Conservation (phyloP, 768 basidiomycete genomes). For the Suillus bovinus region DNA sequence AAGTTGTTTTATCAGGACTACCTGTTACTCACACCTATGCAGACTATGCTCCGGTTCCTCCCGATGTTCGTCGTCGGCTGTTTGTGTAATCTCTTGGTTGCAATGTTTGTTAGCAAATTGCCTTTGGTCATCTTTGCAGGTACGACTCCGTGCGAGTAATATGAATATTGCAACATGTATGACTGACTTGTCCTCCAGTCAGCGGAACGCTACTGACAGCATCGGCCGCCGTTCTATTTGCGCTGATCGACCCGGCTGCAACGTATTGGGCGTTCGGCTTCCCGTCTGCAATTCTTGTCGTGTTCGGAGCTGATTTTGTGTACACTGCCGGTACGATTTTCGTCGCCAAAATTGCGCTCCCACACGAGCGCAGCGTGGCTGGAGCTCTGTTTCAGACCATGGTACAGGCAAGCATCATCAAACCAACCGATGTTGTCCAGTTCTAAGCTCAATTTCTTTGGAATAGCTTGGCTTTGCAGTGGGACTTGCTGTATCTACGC, state of each 20-base stretch:
- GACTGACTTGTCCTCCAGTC: conserved; percentile 28
- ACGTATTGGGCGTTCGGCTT: conserved; percentile 80
- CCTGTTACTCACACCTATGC: conserved; percentile 50
- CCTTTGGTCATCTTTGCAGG: conserved; percentile 59
- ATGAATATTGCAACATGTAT: conserved; percentile 5
- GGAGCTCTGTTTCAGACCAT: conserved; percentile 81
- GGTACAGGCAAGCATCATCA: conserved; percentile 52
- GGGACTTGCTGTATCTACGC: conserved; percentile 70
- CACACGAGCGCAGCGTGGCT: conserved; percentile 73
- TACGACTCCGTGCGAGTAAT: conserved; percentile 23
- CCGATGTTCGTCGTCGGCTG: conserved; percentile 74
- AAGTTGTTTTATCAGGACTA: conserved; percentile 78
- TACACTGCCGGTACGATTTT: conserved; percentile 64
- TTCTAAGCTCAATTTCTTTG: neutral
- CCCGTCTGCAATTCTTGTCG: conserved; percentile 60
- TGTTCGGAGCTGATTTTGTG: conserved; percentile 78
- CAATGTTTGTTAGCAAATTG: conserved; percentile 55
- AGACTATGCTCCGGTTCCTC: conserved; percentile 63
- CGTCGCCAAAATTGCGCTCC: conserved; percentile 63
- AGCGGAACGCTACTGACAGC: conserved; percentile 65
- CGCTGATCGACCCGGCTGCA: conserved; percentile 54
- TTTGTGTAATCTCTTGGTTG: conserved; percentile 66
- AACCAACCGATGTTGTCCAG: neutral
- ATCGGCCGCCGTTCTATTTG: conserved; percentile 62
- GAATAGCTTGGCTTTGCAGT: conserved; percentile 63